A percentile compares a stretch with the other conserved stretches of the same genome.
Evolutionary conservation across 345 rosid species (phyloP).

Genomic region (Salix koriyanagi): DNA sequence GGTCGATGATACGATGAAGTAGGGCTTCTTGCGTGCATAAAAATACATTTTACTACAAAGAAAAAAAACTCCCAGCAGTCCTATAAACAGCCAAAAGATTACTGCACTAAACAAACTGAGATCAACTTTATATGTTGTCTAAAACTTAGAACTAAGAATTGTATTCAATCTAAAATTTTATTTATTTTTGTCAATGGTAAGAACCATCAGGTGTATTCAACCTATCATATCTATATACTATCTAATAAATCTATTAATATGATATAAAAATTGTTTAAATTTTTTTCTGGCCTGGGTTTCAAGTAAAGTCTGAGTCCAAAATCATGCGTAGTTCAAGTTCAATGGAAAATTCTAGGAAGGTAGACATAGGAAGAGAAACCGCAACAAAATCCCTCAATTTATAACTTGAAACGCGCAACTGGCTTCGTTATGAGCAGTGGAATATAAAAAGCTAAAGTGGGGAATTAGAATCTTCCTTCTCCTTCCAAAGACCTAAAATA

Average conservation of each 20-base stretch:
- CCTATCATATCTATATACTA: no score
- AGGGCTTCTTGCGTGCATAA: background rate
- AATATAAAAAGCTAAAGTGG: background rate
- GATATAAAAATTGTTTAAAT: no score
- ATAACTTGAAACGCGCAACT: background rate
- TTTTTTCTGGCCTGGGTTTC: background rate
- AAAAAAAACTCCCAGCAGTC: background rate
- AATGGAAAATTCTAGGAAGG: background rate
- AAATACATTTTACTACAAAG: background rate
- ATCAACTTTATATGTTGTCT: background rate
- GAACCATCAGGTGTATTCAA: no score
- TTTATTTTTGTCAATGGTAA: no score
- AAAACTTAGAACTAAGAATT: background rate
- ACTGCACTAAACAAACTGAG: background rate
- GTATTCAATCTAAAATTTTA: no score
- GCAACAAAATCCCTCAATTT: background rate
- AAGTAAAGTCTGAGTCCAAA: background rate
- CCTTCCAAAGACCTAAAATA: background rate
- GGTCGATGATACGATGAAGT: background rate
- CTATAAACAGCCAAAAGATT: background rate
- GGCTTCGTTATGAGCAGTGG: no score
- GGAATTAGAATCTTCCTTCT: background rate
- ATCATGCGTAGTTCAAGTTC: background rate
- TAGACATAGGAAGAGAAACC: background rate
- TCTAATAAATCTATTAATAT: no score